These are phyloP conservation scores for Amyloporia xantha DNA, from an alignment of 768 basidiomycete genomes.

Conservation along the genomic window DNA sequence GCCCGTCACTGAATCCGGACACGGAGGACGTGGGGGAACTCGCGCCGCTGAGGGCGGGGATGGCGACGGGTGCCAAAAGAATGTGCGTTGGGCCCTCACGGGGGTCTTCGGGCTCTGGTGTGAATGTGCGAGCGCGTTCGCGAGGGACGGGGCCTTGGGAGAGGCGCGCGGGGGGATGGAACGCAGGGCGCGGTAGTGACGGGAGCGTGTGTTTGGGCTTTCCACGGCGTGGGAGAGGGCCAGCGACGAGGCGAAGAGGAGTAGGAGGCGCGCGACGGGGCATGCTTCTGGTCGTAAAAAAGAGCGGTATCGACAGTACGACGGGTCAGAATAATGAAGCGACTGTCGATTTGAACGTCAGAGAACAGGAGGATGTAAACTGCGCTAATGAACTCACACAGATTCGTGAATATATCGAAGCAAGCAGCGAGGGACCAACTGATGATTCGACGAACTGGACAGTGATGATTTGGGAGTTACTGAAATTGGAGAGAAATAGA, in stretches of 20 bases:
- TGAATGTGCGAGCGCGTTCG: constrained; percentile 9
- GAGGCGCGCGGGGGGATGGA: constrained; percentile 17
- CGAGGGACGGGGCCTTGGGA: constrained; percentile 12
- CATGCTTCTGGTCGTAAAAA: constrained; percentile 35
- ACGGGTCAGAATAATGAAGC: no score
- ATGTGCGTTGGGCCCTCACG: background rate
- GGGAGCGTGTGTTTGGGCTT: constrained; percentile 61
- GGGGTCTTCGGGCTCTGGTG: background rate
- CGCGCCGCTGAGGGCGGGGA: constrained; percentile 5
- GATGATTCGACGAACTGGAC: background rate
- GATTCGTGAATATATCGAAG: no score
- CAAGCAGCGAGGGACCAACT: background rate
- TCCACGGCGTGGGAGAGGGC: constrained; percentile 57
- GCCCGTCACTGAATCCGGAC: constrained; percentile 4
- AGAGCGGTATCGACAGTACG: no score
- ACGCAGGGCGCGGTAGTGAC: constrained; percentile 49
- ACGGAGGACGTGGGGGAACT: constrained; percentile 16
- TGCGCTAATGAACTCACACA: background rate
- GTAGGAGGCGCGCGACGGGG: constrained; percentile 64
- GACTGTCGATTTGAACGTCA: no score
- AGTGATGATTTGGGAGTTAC: background rate
- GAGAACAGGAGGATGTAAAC: background rate
- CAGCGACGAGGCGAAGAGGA: constrained; percentile 52
- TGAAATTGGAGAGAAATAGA: background rate
- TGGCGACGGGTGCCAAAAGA: background rate